A percentile compares a stretch with the other conserved stretches of the same genome.
Conservation (phyloP, 495 filamentous ascomycete species). For the Cetradonia linearis region DNA sequence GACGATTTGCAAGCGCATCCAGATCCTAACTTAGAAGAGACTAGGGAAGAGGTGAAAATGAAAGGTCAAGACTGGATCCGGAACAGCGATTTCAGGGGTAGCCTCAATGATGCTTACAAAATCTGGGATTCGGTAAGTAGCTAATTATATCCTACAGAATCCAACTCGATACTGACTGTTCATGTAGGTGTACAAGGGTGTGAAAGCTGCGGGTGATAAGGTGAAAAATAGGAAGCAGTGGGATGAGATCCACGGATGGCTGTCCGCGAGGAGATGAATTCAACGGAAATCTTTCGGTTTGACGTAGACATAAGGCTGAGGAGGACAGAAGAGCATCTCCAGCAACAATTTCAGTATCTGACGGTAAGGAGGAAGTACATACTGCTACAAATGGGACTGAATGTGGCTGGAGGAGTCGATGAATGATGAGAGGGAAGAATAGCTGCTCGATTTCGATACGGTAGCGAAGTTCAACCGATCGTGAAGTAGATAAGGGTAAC, state of each 20-base stretch:
- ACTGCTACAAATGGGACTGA: neutral
- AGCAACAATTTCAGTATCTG: neutral
- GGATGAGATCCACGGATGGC: slow-evolving; percentile 56
- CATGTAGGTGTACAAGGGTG: slow-evolving; percentile 50
- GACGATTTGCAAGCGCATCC: slow-evolving; percentile 60
- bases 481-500: neutral
- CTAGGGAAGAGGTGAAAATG: slow-evolving; percentile 47
- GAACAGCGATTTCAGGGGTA: slow-evolving; percentile 61
- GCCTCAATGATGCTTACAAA: slow-evolving; percentile 68
- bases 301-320: neutral
- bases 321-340: neutral
- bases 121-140: slow-evolving; percentile 69
- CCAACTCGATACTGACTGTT: neutral
- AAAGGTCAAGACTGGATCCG: slow-evolving; percentile 67
- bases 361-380: neutral
- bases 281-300: neutral
- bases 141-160: neutral
- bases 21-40: slow-evolving; percentile 46
- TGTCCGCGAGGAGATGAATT: slow-evolving; percentile 41
- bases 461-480: neutral
- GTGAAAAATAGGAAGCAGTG: slow-evolving; percentile 53
- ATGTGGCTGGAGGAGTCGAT: neutral
- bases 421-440: neutral
- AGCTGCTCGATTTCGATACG: neutral
- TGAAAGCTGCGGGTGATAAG: slow-evolving; percentile 54